Evolutionary conservation across 2,329 filamentous ascomycete genomes (phyloP).

Genomic region (Microcera coccophila): DNA sequence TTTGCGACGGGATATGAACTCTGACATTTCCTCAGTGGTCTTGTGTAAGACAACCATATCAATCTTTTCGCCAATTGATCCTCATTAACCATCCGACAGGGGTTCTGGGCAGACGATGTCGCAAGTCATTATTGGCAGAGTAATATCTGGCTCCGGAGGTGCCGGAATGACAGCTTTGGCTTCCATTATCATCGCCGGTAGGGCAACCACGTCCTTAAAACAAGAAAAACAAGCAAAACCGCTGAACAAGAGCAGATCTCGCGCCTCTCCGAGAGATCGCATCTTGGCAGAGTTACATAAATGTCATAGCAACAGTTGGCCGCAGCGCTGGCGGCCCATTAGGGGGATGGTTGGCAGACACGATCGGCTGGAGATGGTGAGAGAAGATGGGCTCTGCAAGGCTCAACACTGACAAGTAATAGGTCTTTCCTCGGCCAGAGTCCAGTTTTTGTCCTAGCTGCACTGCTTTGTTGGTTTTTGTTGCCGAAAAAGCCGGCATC

Average conservation of each 20-base stretch:
- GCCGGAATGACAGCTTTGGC: conserved; percentile 50
- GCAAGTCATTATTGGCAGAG: conserved; percentile 47
- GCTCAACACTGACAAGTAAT: background rate
- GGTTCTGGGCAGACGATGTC: conserved; percentile 45
- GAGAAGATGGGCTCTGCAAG: background rate
- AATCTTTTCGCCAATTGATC: fast-evolving
- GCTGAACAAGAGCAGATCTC: conserved; percentile 36
- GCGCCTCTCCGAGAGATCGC: conserved; percentile 51
- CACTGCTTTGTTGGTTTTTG: conserved; percentile 49
- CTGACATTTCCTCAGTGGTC: conserved; percentile 5
- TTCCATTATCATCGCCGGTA: conserved; percentile 50
- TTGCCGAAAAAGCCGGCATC: conserved; percentile 34
- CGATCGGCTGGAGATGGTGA: conserved; percentile 58
- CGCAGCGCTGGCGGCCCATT: conserved; percentile 50
- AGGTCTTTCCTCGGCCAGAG: conserved; percentile 57
- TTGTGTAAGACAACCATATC: conserved; percentile 9
- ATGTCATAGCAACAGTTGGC: conserved; percentile 49
- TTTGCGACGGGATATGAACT: no score
- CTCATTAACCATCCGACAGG: conserved; percentile 10
- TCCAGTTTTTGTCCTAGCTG: conserved; percentile 50
- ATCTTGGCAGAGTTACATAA: conserved; percentile 51
- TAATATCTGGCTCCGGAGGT: conserved; percentile 49
- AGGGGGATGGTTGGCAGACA: conserved; percentile 58
- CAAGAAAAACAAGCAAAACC: no score
- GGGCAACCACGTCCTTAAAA: background rate